Evolutionary conservation across 2,329 filamentous ascomycete genomes (phyloP).

Genomic region (Hyphodiscus sp.): DNA sequence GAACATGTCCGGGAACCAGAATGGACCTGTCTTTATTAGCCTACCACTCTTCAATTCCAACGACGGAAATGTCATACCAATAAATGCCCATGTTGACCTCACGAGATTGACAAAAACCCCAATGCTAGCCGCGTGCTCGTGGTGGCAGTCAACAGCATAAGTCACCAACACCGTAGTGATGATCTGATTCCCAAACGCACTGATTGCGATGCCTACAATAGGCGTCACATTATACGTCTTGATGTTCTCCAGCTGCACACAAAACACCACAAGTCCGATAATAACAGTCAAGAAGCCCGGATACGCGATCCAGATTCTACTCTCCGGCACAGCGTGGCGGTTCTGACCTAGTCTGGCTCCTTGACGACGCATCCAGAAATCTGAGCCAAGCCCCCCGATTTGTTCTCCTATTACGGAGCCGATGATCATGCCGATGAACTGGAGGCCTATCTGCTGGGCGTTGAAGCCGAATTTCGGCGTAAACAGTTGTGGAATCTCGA

Average conservation of each 20-base stretch:
- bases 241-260: conserved; percentile 39
- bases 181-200: conserved; percentile 51
- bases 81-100: conserved; percentile 46
- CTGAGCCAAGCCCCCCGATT: conserved; percentile 42
- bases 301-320: conserved; percentile 51
- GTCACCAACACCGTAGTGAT: conserved; percentile 54
- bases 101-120: conserved; percentile 54
- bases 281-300: conserved; percentile 44
- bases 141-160: conserved; percentile 53
- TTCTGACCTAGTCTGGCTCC: conserved; percentile 31
- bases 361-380: conserved; percentile 44
- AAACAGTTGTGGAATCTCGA: conserved; percentile 55
- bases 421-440: conserved; percentile 50
- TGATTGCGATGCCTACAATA: conserved; percentile 45
- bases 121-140: conserved; percentile 44
- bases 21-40: too few relatives aligned
- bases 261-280: conserved; percentile 47
- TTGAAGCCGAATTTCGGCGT: conserved; percentile 49
- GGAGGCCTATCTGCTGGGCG: conserved; percentile 50
- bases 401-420: conserved; percentile 53
- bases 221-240: conserved; percentile 50
- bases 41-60: not conserved
- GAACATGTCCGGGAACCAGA: conserved; percentile 35
- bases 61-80: not conserved
- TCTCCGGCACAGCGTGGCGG: conserved; percentile 38